Percentiles rank a stretch among this genome's conserved stretches.
Evolutionary conservation across 2,329 filamentous ascomycete species (phyloP).

Genomic region (Colletotrichum sp.): DNA sequence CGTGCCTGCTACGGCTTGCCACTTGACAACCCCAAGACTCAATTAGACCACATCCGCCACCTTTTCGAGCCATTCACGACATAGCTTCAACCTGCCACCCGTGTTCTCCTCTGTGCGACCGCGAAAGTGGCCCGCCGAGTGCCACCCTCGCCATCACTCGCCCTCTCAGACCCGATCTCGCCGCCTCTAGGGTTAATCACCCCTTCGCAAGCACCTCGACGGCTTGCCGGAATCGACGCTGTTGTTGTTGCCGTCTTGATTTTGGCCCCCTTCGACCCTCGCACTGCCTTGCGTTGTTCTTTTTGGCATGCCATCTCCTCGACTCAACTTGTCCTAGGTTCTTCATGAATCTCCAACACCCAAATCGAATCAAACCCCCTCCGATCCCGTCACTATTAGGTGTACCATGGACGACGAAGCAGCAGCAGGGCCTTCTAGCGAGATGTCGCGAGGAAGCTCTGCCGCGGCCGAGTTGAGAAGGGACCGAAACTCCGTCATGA

Average conservation of each 20-base stretch:
- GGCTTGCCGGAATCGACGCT: not conserved
- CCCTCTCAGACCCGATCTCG: not conserved
- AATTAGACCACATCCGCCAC: not conserved
- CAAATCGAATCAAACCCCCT: not conserved
- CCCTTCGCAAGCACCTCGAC: not conserved
- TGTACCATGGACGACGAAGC: slow-evolving; percentile 21
- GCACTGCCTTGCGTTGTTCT: not conserved
- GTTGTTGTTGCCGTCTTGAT: not conserved
- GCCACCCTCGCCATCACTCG: not conserved
- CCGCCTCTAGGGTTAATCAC: not conserved
- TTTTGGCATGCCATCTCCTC: not conserved
- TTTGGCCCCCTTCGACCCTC: not conserved
- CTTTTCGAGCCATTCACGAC: not conserved
- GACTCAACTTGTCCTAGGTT: not conserved
- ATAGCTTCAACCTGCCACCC: not conserved
- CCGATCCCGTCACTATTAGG: slow-evolving; percentile 16
- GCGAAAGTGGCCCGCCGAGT: not conserved
- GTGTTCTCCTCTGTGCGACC: not conserved
- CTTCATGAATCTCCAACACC: slow-evolving; percentile 4
- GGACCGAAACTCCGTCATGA: not conserved
- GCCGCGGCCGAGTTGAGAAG: not conserved
- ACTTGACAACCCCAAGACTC: not conserved
- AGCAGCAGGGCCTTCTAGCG: slow-evolving; percentile 23
- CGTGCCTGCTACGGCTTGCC: not conserved
- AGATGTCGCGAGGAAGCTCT: not conserved